Percentiles rank a stretch among this genome's conserved stretches.
Evolutionary conservation across 768 basidiomycete species (phyloP).

Genomic region (Tricholoma flavovirens): DNA sequence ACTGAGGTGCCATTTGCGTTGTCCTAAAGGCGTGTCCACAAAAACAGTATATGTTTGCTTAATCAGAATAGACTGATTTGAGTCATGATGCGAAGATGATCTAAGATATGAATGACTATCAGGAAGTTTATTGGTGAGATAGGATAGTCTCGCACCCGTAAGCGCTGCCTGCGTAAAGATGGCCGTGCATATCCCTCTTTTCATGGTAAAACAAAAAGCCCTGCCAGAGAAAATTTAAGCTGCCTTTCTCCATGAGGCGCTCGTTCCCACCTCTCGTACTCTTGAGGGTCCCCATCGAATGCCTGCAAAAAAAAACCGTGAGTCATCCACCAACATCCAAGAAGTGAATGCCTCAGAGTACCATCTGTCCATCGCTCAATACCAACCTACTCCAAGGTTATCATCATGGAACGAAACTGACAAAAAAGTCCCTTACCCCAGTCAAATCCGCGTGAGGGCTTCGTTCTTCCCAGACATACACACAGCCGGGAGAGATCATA

Average conservation of each 20-base stretch:
- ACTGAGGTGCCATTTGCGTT: constrained; percentile 82
- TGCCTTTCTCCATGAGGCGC: not conserved
- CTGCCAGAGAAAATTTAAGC: constrained; percentile 28
- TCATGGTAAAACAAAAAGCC: constrained; percentile 81
- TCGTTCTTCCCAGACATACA: constrained; percentile 85
- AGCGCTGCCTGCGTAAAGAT: constrained; percentile 41
- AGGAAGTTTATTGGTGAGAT: constrained; percentile 7
- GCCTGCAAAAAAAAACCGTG: constrained; percentile 25
- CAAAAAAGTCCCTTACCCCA: constrained; percentile 43
- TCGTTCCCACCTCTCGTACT: constrained; percentile 57
- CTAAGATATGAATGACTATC: constrained; percentile 12
- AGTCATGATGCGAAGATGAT: constrained; percentile 25
- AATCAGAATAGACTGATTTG: constrained; percentile 43
- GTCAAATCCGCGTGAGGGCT: constrained; percentile 66
- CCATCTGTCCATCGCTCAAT: constrained; percentile 84
- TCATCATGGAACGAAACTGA: constrained; percentile 5
- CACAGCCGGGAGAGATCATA: constrained; percentile 63
- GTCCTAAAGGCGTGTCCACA: constrained; percentile 60
- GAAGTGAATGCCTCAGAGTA: constrained; percentile 17
- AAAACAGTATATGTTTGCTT: constrained; percentile 82
- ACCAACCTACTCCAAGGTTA: constrained; percentile 46
- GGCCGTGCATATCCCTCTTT: constrained; percentile 47
- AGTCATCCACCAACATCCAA: not conserved
- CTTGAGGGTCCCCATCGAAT: constrained; percentile 78
- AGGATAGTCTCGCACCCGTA: constrained; percentile 30